Evolutionary conservation across 495 filamentous ascomycete species (phyloP), one percentile per base, ranked within the genome.

Genomic region (Stereocaulon alpinum): DNA sequence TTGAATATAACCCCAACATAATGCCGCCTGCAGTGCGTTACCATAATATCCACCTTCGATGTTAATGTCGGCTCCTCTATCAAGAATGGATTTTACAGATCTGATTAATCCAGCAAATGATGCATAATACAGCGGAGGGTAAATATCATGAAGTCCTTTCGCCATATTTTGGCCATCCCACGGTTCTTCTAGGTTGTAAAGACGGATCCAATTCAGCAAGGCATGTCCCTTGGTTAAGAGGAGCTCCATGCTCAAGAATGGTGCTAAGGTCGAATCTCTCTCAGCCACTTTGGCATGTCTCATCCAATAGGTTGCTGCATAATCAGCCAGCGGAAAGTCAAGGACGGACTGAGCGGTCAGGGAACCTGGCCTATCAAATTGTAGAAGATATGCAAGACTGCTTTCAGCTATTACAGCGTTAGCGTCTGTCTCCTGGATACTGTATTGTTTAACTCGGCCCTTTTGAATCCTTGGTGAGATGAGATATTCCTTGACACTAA

Each of bases 401-500:
- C 61, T 65, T 54, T 18, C 64, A n/a, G 63, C 60, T 22, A 71
- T 67, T 7, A 24, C 63, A 24, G 62, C 61, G 14, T 66, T 65
- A 22, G 64, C 63, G 44, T 63, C 48, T 32, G 29, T 56, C 4
- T 67, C 57, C 17, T 52, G 7, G 30, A 67, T 63, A 27, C 49
- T 51, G 32, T 30, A 61, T 9, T 34, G 17, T 14, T 6, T 15
- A 14, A 29, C 57, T 30, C 17, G 22, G 27, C 37, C 58, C 1
- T n/a, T 24, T 42, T 15, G 15, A 9, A 63, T 55, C 3, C 15
- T 55, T 4, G 56, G 37, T 18, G 43, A 69, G 50, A 55, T 40
- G 32, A 68, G 61, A 41, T 66, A 72, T 49, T 71, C 67, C 59
- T 68, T 67, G 18, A 71, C 68, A 17, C 63, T 68, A 61, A 68